phyloP scores from a whole-genome alignment of 495 filamentous ascomycete species.

The Penicillium dipodomyicola region DNA sequence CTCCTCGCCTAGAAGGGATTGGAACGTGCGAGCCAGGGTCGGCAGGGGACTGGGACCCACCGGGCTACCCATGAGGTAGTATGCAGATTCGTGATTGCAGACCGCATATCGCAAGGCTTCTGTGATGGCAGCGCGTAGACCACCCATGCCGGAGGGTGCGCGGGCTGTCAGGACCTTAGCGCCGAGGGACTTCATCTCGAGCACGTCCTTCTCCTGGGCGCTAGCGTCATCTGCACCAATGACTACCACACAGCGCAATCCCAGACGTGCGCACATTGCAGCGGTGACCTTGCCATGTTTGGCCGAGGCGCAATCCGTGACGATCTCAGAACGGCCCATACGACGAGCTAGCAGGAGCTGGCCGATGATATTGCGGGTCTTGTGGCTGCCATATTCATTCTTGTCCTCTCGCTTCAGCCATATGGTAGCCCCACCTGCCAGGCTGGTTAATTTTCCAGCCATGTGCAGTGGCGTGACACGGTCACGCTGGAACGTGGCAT shows the following conservation, averaged over 20 bases:
- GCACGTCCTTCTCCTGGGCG: slow-evolving; percentile 29
- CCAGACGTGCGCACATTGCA: slow-evolving; percentile 33
- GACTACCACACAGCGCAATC: slow-evolving; percentile 30
- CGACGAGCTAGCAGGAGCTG: slow-evolving; percentile 34
- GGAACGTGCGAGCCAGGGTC: slow-evolving; percentile 34
- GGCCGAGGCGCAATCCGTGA: slow-evolving; percentile 35
- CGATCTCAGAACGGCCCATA: slow-evolving; percentile 32
- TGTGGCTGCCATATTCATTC: slow-evolving; percentile 32
- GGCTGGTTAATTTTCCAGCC: slow-evolving; percentile 27
- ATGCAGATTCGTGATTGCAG: slow-evolving; percentile 30
- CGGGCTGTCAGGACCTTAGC: slow-evolving; percentile 30
- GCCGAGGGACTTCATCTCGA: slow-evolving; percentile 32
- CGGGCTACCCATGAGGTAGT: slow-evolving; percentile 35
- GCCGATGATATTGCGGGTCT: slow-evolving; percentile 34
- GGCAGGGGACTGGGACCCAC: slow-evolving; percentile 35
- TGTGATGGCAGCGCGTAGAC: slow-evolving; percentile 34
- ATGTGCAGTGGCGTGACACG: slow-evolving; percentile 26
- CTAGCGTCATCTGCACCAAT: slow-evolving; percentile 33
- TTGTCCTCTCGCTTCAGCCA: slow-evolving; percentile 38
- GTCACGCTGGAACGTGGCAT: slow-evolving; percentile 23
- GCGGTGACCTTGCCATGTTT: slow-evolving; percentile 36
- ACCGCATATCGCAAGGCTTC: slow-evolving; percentile 35
- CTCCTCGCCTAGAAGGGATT: slow-evolving; percentile 36
- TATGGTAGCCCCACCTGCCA: slow-evolving; percentile 31
- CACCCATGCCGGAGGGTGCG: slow-evolving; percentile 29